phyloP scores from a whole-genome alignment of 108 stramenopile genomes.

The Cyclotella cryptica region DNA sequence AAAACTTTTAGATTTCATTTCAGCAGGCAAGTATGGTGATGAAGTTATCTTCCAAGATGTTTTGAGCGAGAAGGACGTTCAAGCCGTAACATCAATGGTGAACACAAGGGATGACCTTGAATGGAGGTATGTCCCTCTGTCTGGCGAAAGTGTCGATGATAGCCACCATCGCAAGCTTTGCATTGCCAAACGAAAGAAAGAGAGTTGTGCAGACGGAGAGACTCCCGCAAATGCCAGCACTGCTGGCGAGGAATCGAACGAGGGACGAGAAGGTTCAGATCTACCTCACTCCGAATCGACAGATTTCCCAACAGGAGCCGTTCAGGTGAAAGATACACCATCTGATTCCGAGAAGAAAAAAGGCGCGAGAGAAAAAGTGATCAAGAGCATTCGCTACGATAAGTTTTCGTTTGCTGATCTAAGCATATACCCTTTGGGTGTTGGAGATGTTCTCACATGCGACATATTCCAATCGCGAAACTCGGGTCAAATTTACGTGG shows the following conservation, averaged over 20 bases:
- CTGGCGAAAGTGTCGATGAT: slow-evolving; percentile 27
- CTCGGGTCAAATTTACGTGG: slow-evolving; percentile 48
- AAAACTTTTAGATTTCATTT: slow-evolving; percentile 63
- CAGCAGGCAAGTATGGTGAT: slow-evolving; percentile 53
- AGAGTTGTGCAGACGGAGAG: neutral
- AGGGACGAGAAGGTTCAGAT: neutral
- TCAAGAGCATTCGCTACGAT: slow-evolving; percentile 61
- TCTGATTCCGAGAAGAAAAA: slow-evolving; percentile 20
- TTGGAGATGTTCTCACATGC: slow-evolving; percentile 67
- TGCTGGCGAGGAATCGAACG: neutral
- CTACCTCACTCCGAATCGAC: neutral
- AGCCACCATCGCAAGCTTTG: slow-evolving; percentile 58
- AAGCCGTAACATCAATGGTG: slow-evolving; percentile 64
- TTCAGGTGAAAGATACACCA: neutral
- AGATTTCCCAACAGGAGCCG: neutral
- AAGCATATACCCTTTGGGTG: slow-evolving; percentile 52
- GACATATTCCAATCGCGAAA: slow-evolving; percentile 68
- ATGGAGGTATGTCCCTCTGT: slow-evolving; percentile 36
- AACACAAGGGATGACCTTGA: slow-evolving; percentile 51
- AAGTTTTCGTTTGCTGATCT: slow-evolving; percentile 58
- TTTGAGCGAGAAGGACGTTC: slow-evolving; percentile 61
- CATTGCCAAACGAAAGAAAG: slow-evolving; percentile 38
- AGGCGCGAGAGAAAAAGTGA: slow-evolving; percentile 18
- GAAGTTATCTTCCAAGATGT: slow-evolving; percentile 69
- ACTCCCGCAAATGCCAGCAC: neutral